phyloP scores from a whole-genome alignment of 352 stramenopile genomes.

The Phytophthora crassamura region DNA sequence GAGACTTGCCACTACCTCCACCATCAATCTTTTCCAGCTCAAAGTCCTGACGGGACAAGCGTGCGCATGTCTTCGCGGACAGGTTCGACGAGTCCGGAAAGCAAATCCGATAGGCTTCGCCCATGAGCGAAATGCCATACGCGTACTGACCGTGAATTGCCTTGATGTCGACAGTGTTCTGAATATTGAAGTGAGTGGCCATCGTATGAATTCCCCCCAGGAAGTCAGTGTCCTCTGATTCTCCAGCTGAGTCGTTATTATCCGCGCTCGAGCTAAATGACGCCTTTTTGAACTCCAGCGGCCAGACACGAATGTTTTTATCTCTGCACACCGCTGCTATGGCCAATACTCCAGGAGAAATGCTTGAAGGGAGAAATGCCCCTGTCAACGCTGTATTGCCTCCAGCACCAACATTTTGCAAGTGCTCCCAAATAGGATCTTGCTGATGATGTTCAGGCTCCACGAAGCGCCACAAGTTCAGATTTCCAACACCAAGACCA shows the following conservation, averaged over 20 bases:
- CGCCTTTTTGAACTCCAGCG: constrained; percentile 44
- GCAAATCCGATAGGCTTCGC: constrained; percentile 68
- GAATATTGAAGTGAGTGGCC: constrained; percentile 65
- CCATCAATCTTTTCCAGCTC: constrained; percentile 71
- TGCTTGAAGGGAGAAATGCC: constrained; percentile 56
- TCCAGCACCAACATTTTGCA: constrained; percentile 61
- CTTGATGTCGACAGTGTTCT: constrained; percentile 63
- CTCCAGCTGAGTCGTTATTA: constrained; percentile 26
- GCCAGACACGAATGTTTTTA: constrained; percentile 76
- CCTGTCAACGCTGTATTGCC: constrained; percentile 66
- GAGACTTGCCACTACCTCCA: constrained; percentile 65
- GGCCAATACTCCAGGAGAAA: constrained; percentile 28
- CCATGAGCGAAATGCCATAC: constrained; percentile 71
- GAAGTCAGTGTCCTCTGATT: constrained; percentile 32
- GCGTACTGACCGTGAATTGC: constrained; percentile 66
- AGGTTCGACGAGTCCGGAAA: constrained; percentile 46
- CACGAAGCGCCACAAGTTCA: constrained; percentile 82
- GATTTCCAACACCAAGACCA: constrained; percentile 71
- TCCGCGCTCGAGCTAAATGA: constrained; percentile 6
- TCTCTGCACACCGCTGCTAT: constrained; percentile 64
- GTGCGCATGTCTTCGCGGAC: constrained; percentile 21
- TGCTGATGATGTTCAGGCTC: constrained; percentile 39
- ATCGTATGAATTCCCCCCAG: constrained; percentile 42
- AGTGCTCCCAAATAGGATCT: constrained; percentile 55
- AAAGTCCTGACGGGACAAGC: constrained; percentile 56